These are phyloP conservation scores for Epichloe elymi DNA, from an alignment of 2,329 filamentous ascomycete genomes.

Conservation along the genomic window DNA sequence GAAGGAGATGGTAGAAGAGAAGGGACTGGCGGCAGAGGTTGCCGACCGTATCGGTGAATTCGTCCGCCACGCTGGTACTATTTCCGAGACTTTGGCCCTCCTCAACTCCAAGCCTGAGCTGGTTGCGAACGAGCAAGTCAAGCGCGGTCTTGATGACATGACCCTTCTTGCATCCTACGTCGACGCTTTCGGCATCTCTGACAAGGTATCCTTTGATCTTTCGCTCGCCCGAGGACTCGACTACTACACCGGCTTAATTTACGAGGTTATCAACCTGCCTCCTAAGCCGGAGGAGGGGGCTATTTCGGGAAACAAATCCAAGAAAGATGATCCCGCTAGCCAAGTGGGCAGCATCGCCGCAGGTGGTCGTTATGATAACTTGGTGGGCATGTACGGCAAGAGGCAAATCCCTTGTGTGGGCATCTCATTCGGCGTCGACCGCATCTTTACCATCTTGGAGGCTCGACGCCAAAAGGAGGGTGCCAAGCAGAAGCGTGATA, in stretches of 20 bases:
- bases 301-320: slow-evolving; percentile 29
- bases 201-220: slow-evolving; percentile 76
- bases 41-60: slow-evolving; percentile 82
- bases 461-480: slow-evolving; percentile 53
- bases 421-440: slow-evolving; percentile 88
- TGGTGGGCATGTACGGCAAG: slow-evolving; percentile 91
- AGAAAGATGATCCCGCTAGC: slow-evolving; percentile 38
- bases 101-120: slow-evolving; percentile 56
- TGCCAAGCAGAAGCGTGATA: slow-evolving; percentile 47
- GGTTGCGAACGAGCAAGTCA: slow-evolving; percentile 58
- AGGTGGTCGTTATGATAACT: slow-evolving; percentile 81
- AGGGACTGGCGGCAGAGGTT: slow-evolving; percentile 61
- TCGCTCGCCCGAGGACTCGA: slow-evolving; percentile 84
- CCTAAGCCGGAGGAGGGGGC: too few relatives aligned
- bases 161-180: slow-evolving; percentile 70
- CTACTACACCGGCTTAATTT: slow-evolving; percentile 85
- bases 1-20: slow-evolving; percentile 87
- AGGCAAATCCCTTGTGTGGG: slow-evolving; percentile 52
- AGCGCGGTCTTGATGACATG: slow-evolving; percentile 72
- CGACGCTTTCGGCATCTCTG: slow-evolving; percentile 58
- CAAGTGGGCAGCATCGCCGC: slow-evolving; percentile 77
- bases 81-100: slow-evolving; percentile 54
- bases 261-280: slow-evolving; percentile 56
- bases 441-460: slow-evolving; percentile 88
- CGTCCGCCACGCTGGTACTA: slow-evolving; percentile 63